Evolutionary conservation across 805 yeast species (phyloP), one percentile per base, ranked within the genome.

Genomic region (Saccharomycopsis fodiens): DNA sequence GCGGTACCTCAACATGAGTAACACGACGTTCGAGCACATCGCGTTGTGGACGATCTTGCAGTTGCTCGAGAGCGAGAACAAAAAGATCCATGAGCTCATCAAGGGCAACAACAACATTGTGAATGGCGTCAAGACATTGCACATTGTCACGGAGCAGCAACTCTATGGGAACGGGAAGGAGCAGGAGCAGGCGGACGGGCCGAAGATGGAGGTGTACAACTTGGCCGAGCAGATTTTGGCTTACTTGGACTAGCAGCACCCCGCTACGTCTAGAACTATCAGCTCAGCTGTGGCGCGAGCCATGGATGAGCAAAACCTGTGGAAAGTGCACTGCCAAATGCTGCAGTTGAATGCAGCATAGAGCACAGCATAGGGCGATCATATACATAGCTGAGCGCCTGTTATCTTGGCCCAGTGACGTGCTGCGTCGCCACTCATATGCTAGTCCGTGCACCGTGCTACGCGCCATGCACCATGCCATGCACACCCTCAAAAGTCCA

Each of bases 41-140:
- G 96, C 97, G 1, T 75, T 89, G 50, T 93, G 98, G 98, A 91
- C 96, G 37, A 82, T 89, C 54, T 72, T 91, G 55, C 98, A 93
- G 66, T 73, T 93, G 53, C 74, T 93, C 54, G 98, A 93, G 64
- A 80, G 95, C 50, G 85, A 83, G 56, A 85, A 88, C 59, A 62
- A 64, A 44, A 79, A 79, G 59, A 69, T 83, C 57, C 53, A 63
- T n/a, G 59, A 70, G 15, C 64, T 76, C 55, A 76, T 79, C 35
- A 77, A 76, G 56, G 74, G 67, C 39, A 76, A 78, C 55, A 71
- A 68, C 42, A 68, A 74, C 15, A 72, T 78, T 17, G 68, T 78
- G 40, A 64, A 69, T 29, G 77, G 78, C 5, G 78, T 79, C 22
- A 76, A 73, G 56, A 72, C 68, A 45, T 57, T 70, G 57, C 65